Evolutionary conservation across 306 rosid genomes (phyloP).

Genomic region (Ormosia semicastrata): DNA sequence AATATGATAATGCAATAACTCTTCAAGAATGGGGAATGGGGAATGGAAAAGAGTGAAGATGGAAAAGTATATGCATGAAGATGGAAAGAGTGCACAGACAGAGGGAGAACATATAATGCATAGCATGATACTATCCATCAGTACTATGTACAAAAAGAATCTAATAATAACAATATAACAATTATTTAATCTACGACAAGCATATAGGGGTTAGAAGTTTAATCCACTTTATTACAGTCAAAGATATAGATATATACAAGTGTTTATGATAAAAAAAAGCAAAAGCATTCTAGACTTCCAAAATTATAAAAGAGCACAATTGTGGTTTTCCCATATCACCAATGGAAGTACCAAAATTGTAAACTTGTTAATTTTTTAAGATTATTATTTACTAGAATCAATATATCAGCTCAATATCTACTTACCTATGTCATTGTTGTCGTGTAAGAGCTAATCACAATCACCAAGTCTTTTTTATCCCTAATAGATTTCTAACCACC

Average conservation of each 20-base stretch:
- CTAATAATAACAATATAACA: too few relatives aligned
- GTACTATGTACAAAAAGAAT: too few relatives aligned
- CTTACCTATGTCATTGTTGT: background rate
- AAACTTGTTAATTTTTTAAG: background rate
- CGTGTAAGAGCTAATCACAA: background rate
- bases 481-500: background rate
- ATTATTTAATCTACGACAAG: background rate
- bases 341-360: background rate
- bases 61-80: too few relatives aligned
- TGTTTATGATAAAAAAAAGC: background rate
- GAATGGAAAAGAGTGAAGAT: too few relatives aligned
- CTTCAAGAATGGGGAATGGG: too few relatives aligned
- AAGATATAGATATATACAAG: background rate
- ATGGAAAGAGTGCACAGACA: too few relatives aligned
- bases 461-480: background rate
- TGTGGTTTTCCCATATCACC: slow-evolving; percentile 12
- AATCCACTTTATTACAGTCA: slow-evolving; percentile 1
- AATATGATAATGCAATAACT: background rate
- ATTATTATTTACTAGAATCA: background rate
- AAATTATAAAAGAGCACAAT: background rate
- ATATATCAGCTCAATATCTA: background rate
- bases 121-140: too few relatives aligned
- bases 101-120: too few relatives aligned
- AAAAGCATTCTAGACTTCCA: background rate
- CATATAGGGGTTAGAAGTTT: background rate